Evolutionary conservation across 2,329 filamentous ascomycete species (phyloP).

Genomic region (Diaporthe sp.): DNA sequence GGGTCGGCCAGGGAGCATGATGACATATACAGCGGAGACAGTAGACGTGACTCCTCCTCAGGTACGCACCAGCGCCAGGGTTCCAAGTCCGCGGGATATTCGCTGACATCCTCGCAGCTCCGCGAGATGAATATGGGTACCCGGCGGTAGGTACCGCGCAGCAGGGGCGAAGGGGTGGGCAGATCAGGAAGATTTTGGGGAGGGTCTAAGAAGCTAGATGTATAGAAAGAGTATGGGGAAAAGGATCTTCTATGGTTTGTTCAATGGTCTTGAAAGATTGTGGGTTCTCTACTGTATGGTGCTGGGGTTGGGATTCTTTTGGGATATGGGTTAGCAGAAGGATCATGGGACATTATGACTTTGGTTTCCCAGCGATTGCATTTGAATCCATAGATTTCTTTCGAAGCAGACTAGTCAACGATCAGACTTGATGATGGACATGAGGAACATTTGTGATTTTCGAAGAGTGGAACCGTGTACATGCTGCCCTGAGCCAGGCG

Average conservation of each 20-base stretch:
- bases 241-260: too few relatives aligned
- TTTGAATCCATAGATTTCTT: constrained; percentile 1
- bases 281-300: neutral
- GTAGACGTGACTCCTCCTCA: constrained; percentile 27
- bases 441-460: neutral
- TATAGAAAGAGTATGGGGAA: neutral
- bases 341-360: neutral
- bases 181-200: constrained; percentile 42
- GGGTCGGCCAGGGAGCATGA: constrained; percentile 40
- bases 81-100: constrained; percentile 16
- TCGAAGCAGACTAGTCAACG: neutral
- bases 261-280: neutral
- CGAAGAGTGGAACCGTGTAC: neutral
- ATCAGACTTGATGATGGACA: neutral
- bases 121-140: constrained; percentile 35
- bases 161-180: constrained; percentile 30
- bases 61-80: constrained; percentile 21
- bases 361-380: constrained; percentile 6
- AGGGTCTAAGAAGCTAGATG: constrained; percentile 14
- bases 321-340: neutral
- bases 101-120: constrained; percentile 33
- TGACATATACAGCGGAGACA: constrained; percentile 26
- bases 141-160: constrained; percentile 26
- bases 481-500: too few relatives aligned
- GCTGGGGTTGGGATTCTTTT: neutral